phyloP scores from a whole-genome alignment of 73 alveolate genomes.

The Symbiodinium natans region DNA sequence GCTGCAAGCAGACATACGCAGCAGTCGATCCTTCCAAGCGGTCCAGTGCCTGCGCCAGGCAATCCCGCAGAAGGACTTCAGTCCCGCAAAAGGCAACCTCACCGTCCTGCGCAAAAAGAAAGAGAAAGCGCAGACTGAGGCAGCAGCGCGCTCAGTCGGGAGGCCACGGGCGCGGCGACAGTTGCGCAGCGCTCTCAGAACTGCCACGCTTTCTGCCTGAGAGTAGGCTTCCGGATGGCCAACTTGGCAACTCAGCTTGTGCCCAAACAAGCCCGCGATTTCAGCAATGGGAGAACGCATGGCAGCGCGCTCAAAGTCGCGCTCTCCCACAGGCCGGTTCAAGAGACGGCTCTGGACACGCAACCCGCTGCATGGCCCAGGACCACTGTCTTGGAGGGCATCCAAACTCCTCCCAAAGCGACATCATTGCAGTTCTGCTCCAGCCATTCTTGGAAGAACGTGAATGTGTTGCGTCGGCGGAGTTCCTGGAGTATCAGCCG shows the following conservation, averaged over 20 bases:
- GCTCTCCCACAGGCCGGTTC: neutral
- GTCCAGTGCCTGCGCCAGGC: too few relatives aligned
- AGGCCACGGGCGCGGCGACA: too few relatives aligned
- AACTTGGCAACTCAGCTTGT: neutral
- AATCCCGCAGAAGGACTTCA: too few relatives aligned
- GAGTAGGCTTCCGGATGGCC: neutral
- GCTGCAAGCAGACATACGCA: too few relatives aligned
- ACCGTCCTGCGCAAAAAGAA: too few relatives aligned
- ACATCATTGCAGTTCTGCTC: conserved; percentile 5
- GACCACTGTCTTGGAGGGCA: neutral
- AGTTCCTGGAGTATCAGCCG: neutral
- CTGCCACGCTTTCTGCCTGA: neutral
- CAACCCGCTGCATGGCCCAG: neutral
- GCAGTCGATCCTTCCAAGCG: too few relatives aligned
- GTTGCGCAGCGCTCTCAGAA: too few relatives aligned
- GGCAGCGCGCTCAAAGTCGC: neutral
- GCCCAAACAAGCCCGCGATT: neutral
- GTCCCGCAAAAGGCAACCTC: too few relatives aligned
- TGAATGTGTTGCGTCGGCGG: neutral
- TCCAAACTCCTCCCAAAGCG: neutral
- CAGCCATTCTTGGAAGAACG: neutral
- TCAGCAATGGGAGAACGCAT: neutral
- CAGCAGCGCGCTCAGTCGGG: too few relatives aligned
- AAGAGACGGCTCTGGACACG: neutral
- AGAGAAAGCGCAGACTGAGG: too few relatives aligned